phyloP scores from a whole-genome alignment of 2,329 filamentous ascomycete genomes.

The Rhexocercosporidium sp. region DNA sequence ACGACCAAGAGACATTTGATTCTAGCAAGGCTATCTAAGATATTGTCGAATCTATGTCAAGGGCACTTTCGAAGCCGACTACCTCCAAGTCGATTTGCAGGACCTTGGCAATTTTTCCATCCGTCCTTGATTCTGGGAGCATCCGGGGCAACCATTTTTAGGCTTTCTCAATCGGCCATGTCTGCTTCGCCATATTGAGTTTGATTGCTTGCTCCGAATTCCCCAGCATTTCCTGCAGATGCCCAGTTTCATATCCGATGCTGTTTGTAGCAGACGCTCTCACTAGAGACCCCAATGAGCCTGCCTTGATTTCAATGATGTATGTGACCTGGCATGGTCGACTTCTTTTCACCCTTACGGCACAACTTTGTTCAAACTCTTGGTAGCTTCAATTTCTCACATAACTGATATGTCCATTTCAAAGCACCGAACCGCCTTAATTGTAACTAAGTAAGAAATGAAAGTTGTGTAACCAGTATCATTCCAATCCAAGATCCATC shows the following conservation, averaged over 20 bases:
- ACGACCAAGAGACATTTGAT: neutral
- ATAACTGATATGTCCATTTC: conserved; percentile 2
- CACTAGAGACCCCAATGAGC: conserved; percentile 1
- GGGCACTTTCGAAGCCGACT: neutral
- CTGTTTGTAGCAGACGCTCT: neutral
- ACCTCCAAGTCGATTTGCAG: neutral
- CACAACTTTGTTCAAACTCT: conserved; percentile 6
- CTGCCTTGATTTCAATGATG: neutral
- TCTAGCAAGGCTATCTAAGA: neutral
- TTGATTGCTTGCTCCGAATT: neutral
- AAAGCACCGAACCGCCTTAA: neutral
- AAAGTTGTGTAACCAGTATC: conserved; percentile 6
- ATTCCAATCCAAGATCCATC: conserved; percentile 1
- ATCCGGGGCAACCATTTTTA: neutral
- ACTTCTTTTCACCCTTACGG: conserved; percentile 3
- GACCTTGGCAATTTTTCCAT: neutral
- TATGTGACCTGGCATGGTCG: neutral
- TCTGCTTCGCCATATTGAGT: neutral
- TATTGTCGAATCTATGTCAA: neutral
- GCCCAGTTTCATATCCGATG: neutral
- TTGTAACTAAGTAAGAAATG: neutral
- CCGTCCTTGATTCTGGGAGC: neutral
- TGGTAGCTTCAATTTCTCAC: neutral
- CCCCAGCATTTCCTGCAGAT: neutral
- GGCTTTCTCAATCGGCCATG: neutral